phyloP scores from a whole-genome alignment of 2,329 filamentous ascomycete genomes.

The Colletotrichum spaethianum region DNA sequence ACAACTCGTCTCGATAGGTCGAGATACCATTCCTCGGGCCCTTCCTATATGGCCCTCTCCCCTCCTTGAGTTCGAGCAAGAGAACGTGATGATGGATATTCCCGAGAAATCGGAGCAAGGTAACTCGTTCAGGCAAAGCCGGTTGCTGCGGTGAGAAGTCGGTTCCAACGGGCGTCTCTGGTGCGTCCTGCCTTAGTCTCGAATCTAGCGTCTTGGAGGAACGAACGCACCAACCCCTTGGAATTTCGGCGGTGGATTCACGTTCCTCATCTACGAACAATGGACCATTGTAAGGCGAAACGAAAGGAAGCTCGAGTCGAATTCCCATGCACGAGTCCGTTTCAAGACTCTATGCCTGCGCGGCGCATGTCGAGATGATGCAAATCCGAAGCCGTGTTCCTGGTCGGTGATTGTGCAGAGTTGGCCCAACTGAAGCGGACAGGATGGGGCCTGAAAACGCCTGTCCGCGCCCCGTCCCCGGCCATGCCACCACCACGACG shows the following conservation, averaged over 20 bases:
- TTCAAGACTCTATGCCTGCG: neutral
- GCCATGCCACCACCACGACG: neutral
- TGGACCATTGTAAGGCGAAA: conserved; percentile 5
- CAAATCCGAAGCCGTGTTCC: neutral
- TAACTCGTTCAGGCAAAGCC: conserved; percentile 28
- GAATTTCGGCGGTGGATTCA: conserved; percentile 16
- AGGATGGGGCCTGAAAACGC: conserved; percentile 5
- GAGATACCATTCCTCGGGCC: neutral
- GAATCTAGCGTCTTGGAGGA: conserved; percentile 16
- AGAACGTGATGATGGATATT: conserved; percentile 13
- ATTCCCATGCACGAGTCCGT: neutral
- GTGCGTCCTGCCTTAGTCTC: conserved; percentile 13
- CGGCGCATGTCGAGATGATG: conserved; percentile 11
- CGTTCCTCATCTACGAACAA: conserved; percentile 3
- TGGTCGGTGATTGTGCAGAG: neutral
- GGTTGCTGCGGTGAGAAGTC: conserved; percentile 19
- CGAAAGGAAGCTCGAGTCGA: neutral
- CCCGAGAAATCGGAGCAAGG: conserved; percentile 36
- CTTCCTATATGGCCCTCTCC: neutral
- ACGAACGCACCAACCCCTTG: conserved; percentile 23
- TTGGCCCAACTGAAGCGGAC: conserved; percentile 11
- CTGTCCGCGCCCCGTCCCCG: neutral
- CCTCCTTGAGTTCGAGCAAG: neutral
- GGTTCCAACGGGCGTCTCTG: conserved; percentile 34
- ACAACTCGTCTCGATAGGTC: neutral